Evolutionary conservation across 78 protist species (phyloP).

Genomic region (Dictyostelium capitatum): DNA sequence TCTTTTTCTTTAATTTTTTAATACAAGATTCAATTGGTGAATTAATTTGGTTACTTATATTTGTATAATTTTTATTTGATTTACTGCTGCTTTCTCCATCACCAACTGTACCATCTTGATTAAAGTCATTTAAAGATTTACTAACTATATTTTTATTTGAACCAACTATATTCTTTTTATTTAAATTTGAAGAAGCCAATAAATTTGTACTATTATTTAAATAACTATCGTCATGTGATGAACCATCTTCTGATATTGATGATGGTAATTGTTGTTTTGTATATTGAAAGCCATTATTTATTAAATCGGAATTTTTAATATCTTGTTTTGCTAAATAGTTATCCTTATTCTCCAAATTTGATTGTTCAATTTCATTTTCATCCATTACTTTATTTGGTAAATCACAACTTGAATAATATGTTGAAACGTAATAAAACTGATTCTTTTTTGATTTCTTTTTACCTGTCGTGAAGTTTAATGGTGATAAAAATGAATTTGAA

Average conservation of each 20-base stretch:
- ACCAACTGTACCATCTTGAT: neutral
- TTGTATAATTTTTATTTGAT: neutral
- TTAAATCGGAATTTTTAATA: neutral
- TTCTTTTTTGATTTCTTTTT: constrained; percentile 48
- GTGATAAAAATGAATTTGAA: constrained; percentile 52
- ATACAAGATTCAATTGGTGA: constrained; percentile 32
- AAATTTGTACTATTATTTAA: neutral
- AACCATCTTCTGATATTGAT: neutral
- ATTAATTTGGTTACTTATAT: neutral
- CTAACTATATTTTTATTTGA: neutral
- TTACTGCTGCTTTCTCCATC: neutral
- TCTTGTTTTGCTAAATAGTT: neutral
- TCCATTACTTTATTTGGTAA: constrained; percentile 24
- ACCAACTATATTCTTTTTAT: neutral
- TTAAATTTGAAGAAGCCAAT: neutral
- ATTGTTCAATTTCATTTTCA: constrained; percentile 7
- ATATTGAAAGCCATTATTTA: constrained; percentile 11
- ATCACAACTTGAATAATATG: constrained; percentile 68
- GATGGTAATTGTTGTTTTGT: neutral
- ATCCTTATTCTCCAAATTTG: neutral
- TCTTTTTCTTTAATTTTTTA: constrained; percentile 30
- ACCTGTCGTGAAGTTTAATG: constrained; percentile 74
- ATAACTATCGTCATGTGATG: neutral
- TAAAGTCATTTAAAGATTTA: neutral
- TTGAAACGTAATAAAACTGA: constrained; percentile 52